phyloP scores from a whole-genome alignment of 495 filamentous ascomycete genomes.

The Echria macrotheca region DNA sequence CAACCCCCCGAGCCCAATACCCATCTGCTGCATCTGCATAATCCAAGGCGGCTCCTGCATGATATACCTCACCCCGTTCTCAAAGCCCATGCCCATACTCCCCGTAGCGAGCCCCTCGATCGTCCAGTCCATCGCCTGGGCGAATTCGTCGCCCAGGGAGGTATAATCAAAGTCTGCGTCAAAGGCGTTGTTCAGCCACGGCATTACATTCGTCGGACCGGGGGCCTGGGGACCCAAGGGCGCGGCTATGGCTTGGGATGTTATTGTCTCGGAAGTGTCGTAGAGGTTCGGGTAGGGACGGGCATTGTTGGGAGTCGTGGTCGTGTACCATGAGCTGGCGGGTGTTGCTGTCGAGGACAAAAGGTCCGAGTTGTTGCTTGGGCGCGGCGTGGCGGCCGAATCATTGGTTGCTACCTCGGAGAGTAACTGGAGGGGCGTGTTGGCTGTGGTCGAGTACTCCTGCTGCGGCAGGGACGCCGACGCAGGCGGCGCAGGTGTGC shows the following conservation, averaged over 20 bases:
- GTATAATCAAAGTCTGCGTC: conserved; percentile 34
- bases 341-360: neutral
- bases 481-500: conserved; percentile 12
- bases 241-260: neutral
- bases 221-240: neutral
- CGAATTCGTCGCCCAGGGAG: conserved; percentile 39
- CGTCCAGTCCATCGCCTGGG: conserved; percentile 48
- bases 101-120: conserved; percentile 35
- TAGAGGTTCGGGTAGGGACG: conserved; percentile 3
- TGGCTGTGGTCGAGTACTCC: conserved; percentile 30
- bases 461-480: conserved; percentile 15
- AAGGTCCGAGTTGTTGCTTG: conserved; percentile 13
- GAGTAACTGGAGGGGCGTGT: conserved; percentile 58
- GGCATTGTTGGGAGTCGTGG: too few species aligned
- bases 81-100: conserved; percentile 21
- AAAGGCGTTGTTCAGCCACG: conserved; percentile 29
- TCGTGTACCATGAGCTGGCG: too few species aligned
- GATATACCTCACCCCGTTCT: conserved; percentile 26
- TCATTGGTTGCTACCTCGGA: conserved; percentile 64
- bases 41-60: conserved; percentile 25
- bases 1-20: neutral
- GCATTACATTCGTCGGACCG: conserved; percentile 14
- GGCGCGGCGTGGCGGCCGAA: conserved; percentile 19
- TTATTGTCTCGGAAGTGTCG: neutral
- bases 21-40: conserved; percentile 6